Conservation (phyloP, 805 yeast genomes). For the Candida ficus region DNA sequence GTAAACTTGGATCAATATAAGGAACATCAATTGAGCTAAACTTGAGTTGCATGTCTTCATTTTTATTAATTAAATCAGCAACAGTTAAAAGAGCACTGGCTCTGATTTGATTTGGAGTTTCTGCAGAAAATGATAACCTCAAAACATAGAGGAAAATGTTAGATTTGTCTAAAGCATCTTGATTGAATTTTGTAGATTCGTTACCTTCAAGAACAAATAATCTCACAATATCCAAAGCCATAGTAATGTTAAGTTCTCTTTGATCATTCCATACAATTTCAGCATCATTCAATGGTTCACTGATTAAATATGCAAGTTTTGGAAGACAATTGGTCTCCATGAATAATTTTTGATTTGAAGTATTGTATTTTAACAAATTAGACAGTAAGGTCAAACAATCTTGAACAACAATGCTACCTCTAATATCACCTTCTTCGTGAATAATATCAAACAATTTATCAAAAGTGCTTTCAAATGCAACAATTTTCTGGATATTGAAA, state of each 20-base stretch:
- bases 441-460: slow-evolving; percentile 77
- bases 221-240: slow-evolving; percentile 67
- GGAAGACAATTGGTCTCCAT: slow-evolving; percentile 79
- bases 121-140: slow-evolving; percentile 62
- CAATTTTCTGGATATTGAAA: slow-evolving; percentile 82
- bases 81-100: slow-evolving; percentile 66
- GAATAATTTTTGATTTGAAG: slow-evolving; percentile 85
- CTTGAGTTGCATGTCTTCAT: slow-evolving; percentile 59
- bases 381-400: slow-evolving; percentile 78
- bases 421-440: slow-evolving; percentile 80
- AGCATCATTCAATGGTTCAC: slow-evolving; percentile 49
- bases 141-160: slow-evolving; percentile 64
- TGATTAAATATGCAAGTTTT: slow-evolving; percentile 54
- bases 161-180: slow-evolving; percentile 50
- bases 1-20: slow-evolving; percentile 70
- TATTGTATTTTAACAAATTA: slow-evolving; percentile 72
- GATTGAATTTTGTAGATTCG: slow-evolving; percentile 57
- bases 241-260: slow-evolving; percentile 57
- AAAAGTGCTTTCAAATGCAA: slow-evolving; percentile 91
- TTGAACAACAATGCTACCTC: slow-evolving; percentile 86
- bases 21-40: slow-evolving; percentile 89
- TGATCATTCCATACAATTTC: slow-evolving; percentile 73
- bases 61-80: slow-evolving; percentile 69
- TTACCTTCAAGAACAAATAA: slow-evolving; percentile 71
- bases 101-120: slow-evolving; percentile 62